phyloP scores from a whole-genome alignment of 2,329 filamentous ascomycete genomes.

The Epichloe sibirici region DNA sequence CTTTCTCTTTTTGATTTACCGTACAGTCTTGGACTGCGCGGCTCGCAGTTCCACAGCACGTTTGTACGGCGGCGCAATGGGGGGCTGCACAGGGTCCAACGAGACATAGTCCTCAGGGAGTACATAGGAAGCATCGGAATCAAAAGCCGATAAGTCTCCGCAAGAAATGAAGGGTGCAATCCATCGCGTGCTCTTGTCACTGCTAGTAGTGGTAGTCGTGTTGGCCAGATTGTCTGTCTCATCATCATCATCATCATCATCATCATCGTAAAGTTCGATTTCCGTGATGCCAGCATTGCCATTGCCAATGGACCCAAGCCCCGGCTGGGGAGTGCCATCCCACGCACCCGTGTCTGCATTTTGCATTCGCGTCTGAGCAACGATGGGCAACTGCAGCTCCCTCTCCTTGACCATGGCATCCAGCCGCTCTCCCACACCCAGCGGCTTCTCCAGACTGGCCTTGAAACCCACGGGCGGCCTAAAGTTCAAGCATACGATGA shows the following conservation, averaged over 20 bases:
- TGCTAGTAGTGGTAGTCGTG: constrained; percentile 23
- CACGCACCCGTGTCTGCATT: constrained; percentile 32
- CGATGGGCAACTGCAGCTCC: constrained; percentile 26
- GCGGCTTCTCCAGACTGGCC: constrained; percentile 61
- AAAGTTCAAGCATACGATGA: constrained; percentile 90
- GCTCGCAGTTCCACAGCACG: constrained; percentile 64
- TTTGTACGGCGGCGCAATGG: constrained; percentile 95
- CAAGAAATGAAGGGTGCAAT: constrained; percentile 96
- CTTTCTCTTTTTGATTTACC: not conserved
- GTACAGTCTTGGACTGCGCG: constrained; percentile 18
- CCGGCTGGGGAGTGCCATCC: constrained; percentile 18
- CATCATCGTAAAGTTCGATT: constrained; percentile 37
- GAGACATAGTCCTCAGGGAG: constrained; percentile 77
- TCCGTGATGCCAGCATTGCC: constrained; percentile 29
- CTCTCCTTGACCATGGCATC: constrained; percentile 35
- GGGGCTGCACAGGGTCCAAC: constrained; percentile 85
- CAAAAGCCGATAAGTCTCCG: constrained; percentile 86
- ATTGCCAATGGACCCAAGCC: constrained; percentile 10
- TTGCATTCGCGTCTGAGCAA: constrained; percentile 33
- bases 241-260: not conserved
- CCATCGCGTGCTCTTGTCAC: constrained; percentile 48
- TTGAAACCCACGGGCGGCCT: constrained; percentile 64
- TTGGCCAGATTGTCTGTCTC: constrained; percentile 15
- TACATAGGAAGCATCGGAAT: constrained; percentile 89
- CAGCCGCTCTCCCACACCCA: constrained; percentile 51